Conservation (phyloP, 768 basidiomycete species). For the Suillus decipiens region DNA sequence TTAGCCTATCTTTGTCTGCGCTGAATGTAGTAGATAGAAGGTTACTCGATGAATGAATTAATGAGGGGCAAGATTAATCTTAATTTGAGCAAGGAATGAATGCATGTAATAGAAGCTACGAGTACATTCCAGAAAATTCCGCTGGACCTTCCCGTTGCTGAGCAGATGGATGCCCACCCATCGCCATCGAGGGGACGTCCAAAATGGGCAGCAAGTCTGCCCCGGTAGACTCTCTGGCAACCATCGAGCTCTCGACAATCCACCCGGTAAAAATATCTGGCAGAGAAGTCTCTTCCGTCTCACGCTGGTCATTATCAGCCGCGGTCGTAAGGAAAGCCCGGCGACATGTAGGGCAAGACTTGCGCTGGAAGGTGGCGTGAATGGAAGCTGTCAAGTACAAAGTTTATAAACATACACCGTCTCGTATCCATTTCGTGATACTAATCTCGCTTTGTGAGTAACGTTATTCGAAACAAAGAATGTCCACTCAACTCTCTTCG, state of each 20-base stretch:
- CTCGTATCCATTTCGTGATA: conserved; percentile 63
- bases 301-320: conserved; percentile 16
- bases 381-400: not conserved
- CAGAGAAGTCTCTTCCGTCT: conserved; percentile 4
- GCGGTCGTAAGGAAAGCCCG: conserved; percentile 39
- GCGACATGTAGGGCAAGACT: conserved; percentile 70
- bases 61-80: conserved; percentile 19
- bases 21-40: conserved; percentile 27
- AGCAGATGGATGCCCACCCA: conserved; percentile 5
- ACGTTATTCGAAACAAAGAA: conserved; percentile 12
- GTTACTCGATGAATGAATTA: conserved; percentile 21
- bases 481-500: conserved; percentile 65
- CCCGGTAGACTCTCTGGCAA: conserved; percentile 16
- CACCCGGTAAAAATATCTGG: conserved; percentile 20
- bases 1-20: conserved; percentile 24
- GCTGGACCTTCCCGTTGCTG: conserved; percentile 25
- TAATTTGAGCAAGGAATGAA: not conserved
- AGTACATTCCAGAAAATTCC: conserved; percentile 60
- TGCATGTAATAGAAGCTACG: conserved; percentile 31
- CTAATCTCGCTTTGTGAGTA: conserved; percentile 38
- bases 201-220: conserved; percentile 23
- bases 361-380: conserved; percentile 40
- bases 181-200: conserved; percentile 17
- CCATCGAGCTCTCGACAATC: conserved; percentile 22
- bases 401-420: conserved; percentile 46